A percentile compares a stretch with the other conserved stretches of the same genome.
Conservation (phyloP, 108 stramenopile species). For the Fistulifera solaris region DNA sequence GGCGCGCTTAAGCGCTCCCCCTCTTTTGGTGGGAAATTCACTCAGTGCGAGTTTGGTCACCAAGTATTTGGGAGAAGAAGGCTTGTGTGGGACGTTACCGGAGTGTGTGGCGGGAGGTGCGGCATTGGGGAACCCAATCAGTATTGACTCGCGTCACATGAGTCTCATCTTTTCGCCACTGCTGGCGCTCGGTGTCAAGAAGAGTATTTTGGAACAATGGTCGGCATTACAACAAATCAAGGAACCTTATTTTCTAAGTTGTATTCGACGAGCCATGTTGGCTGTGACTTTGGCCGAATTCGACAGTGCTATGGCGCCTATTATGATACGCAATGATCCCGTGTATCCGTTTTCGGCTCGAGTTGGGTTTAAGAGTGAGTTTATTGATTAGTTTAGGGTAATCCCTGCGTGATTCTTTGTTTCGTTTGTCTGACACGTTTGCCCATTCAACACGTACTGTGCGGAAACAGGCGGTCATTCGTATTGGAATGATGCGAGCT, state of each 20-base stretch:
- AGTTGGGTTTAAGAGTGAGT: slow-evolving; percentile 43
- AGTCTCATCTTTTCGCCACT: slow-evolving; percentile 48
- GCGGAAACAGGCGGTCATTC: slow-evolving; percentile 26
- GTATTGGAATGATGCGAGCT: slow-evolving; percentile 67
- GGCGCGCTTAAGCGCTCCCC: slow-evolving; percentile 27
- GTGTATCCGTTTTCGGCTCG: slow-evolving; percentile 46
- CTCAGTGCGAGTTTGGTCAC: slow-evolving; percentile 75
- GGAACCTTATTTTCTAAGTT: slow-evolving; percentile 38
- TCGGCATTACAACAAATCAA: slow-evolving; percentile 19
- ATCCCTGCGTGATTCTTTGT: too few relatives aligned
- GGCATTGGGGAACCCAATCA: slow-evolving; percentile 69
- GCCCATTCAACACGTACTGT: too few relatives aligned
- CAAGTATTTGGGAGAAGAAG: slow-evolving; percentile 86
- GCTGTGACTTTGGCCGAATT: slow-evolving; percentile 51
- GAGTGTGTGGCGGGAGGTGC: slow-evolving; percentile 63
- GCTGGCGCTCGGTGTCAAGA: slow-evolving; percentile 63
- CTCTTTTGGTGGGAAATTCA: slow-evolving; percentile 70
- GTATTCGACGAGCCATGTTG: slow-evolving; percentile 34
- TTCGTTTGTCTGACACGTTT: too few relatives aligned
- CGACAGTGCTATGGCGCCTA: slow-evolving; percentile 57
- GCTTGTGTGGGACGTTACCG: slow-evolving; percentile 59
- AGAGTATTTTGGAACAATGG: slow-evolving; percentile 42
- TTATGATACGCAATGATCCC: slow-evolving; percentile 49
- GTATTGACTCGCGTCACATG: slow-evolving; percentile 36
- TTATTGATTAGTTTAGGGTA: too few relatives aligned